These are phyloP conservation scores for Cercospora janseana DNA, from an alignment of 2,329 filamentous ascomycete species.

Conservation along the genomic window DNA sequence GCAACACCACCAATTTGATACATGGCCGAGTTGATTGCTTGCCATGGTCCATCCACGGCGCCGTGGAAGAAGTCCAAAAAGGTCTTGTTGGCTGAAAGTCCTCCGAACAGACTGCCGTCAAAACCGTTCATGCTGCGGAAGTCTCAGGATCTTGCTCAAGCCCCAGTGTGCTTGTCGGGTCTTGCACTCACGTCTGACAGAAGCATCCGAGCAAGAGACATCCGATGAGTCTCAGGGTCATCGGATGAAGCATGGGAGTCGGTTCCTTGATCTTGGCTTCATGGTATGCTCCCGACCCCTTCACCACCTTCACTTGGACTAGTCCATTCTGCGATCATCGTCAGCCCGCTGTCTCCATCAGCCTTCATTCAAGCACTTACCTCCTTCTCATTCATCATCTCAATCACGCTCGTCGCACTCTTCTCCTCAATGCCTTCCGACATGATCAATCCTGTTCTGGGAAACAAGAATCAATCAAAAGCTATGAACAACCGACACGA, in stretches of 20 bases:
- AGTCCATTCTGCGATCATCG: constrained; percentile 4
- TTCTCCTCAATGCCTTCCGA: constrained; percentile 13
- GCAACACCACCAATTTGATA: constrained; percentile 50
- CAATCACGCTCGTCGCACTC: constrained; percentile 13
- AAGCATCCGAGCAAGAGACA: constrained; percentile 41
- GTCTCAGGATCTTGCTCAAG: background rate
- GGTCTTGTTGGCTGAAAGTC: constrained; percentile 49
- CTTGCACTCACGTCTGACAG: constrained; percentile 31
- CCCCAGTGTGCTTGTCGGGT: background rate
- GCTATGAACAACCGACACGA: background rate
- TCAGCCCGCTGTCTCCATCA: background rate
- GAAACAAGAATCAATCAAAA: background rate
- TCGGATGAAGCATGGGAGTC: constrained; percentile 30
- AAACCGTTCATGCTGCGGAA: constrained; percentile 48
- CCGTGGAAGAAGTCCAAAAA: constrained; percentile 47
- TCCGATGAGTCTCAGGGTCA: constrained; percentile 27
- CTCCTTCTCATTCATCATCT: constrained; percentile 19
- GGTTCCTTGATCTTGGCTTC: constrained; percentile 57
- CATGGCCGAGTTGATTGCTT: constrained; percentile 48
- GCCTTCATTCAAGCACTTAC: background rate
- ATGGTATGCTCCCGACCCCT: constrained; percentile 55
- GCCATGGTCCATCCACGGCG: constrained; percentile 44
- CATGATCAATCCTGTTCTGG: constrained; percentile 5
- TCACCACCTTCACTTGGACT: constrained; percentile 39
- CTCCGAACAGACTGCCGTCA: constrained; percentile 58